A percentile compares a stretch with the other conserved stretches of the same genome.
Evolutionary conservation across 352 stramenopile species (phyloP).

Genomic region (Pythium rishiriense): DNA sequence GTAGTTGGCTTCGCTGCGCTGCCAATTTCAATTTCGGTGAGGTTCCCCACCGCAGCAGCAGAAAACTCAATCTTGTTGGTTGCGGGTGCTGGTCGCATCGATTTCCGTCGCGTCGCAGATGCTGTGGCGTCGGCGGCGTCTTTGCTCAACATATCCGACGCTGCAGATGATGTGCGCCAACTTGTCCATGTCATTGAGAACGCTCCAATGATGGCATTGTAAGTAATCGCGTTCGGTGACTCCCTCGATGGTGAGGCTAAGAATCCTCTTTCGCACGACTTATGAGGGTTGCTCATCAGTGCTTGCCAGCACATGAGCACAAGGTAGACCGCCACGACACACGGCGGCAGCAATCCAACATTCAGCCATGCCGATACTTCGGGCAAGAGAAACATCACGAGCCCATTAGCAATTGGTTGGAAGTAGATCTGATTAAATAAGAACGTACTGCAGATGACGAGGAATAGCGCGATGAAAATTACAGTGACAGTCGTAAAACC

Average conservation of each 20-base stretch:
- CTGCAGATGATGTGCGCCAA: conserved; percentile 66
- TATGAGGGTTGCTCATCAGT: conserved; percentile 55
- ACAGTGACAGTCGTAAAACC: conserved; percentile 90
- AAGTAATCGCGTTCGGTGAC: conserved; percentile 22
- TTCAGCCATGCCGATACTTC: conserved; percentile 75
- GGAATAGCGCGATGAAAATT: conserved; percentile 59
- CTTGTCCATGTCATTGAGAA: conserved; percentile 71
- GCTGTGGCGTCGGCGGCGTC: conserved; percentile 38
- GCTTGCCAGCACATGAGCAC: conserved; percentile 80
- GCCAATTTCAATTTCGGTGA: conserved; percentile 21
- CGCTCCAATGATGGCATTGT: conserved; percentile 56
- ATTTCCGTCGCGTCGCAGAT: conserved; percentile 12
- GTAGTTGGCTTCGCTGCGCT: neutral
- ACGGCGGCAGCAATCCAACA: conserved; percentile 70
- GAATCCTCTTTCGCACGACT: conserved; percentile 37
- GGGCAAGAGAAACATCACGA: neutral
- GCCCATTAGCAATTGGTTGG: no score
- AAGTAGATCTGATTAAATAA: neutral
- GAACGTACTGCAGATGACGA: conserved; percentile 64
- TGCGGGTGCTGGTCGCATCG: neutral
- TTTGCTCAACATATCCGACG: conserved; percentile 63
- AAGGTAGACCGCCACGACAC: conserved; percentile 69
- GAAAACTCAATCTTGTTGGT: conserved; percentile 21
- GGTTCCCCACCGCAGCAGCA: conserved; percentile 56
- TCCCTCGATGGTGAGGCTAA: neutral